Percentiles rank a stretch among this genome's conserved stretches.
These are phyloP conservation scores for Hymenoscyphus repandus DNA, from an alignment of 2,329 filamentous ascomycete genomes.

Conservation along the genomic window DNA sequence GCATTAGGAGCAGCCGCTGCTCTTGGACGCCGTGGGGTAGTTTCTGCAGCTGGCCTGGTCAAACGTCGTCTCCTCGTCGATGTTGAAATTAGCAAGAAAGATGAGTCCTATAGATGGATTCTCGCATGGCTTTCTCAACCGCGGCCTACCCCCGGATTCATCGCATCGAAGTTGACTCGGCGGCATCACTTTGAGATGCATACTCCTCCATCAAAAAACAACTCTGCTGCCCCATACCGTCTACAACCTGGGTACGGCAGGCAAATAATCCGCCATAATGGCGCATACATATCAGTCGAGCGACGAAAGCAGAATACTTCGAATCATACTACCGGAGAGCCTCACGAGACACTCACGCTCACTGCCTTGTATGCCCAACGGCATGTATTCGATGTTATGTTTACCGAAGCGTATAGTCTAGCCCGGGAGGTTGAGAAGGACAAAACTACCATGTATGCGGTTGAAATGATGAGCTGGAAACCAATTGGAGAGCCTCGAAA, in stretches of 20 bases:
- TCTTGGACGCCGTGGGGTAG: constrained; percentile 71
- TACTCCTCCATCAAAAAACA: constrained; percentile 55
- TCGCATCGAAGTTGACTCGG: constrained; percentile 52
- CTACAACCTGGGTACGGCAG: constrained; percentile 87
- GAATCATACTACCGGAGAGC: constrained; percentile 75
- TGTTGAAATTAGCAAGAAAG: constrained; percentile 90
- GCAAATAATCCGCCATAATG: constrained; percentile 81
- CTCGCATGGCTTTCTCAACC: constrained; percentile 90
- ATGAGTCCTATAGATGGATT: constrained; percentile 91
- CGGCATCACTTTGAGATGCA: constrained; percentile 55
- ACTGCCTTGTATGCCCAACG: constrained; percentile 88
- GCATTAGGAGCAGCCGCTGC: constrained; percentile 78
- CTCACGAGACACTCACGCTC: constrained; percentile 89
- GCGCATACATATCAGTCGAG: constrained; percentile 82
- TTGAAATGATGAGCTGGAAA: constrained; percentile 78
- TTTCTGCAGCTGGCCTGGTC: constrained; percentile 67
- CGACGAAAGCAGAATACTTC: constrained; percentile 81
- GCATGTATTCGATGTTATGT: constrained; percentile 84
- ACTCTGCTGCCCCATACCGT: too few relatives aligned
- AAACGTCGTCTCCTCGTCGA: constrained; percentile 86
- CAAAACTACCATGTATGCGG: constrained; percentile 87
- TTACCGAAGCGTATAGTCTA: constrained; percentile 77
- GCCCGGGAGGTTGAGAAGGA: constrained; percentile 79
- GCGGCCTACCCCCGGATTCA: constrained; percentile 45
- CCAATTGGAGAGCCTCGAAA: constrained; percentile 77